Percentiles rank a stretch among this genome's conserved stretches.
These are phyloP conservation scores for Thalassiosira mediterranea DNA, from an alignment of 352 stramenopile genomes.

Conservation along the genomic window DNA sequence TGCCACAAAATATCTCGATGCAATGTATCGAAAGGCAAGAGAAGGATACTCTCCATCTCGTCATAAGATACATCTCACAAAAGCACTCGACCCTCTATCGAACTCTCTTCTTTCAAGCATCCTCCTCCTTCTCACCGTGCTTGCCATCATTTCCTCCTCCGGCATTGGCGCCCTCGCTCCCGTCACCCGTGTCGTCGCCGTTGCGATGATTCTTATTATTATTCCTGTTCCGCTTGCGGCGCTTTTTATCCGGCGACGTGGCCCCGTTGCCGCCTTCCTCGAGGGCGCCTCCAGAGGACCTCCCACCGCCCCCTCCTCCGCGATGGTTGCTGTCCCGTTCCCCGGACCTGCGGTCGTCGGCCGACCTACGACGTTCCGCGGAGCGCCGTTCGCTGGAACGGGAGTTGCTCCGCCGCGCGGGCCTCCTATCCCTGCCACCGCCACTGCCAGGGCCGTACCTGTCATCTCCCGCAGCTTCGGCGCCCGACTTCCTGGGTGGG, in stretches of 20 bases:
- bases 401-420: background rate
- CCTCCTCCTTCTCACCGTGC: too few species aligned
- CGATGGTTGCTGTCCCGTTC: background rate
- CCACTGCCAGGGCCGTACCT: background rate
- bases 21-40: too few species aligned
- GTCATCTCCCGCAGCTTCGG: background rate
- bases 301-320: background rate
- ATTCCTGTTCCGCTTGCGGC: conserved; percentile 2
- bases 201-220: background rate
- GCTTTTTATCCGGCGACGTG: conserved; percentile 4
- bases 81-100: too few species aligned
- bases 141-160: too few species aligned
- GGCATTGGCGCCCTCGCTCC: too few species aligned
- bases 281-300: background rate
- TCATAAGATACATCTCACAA: too few species aligned
- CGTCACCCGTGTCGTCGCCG: background rate
- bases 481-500: background rate
- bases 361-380: background rate
- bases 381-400: background rate
- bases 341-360: background rate
- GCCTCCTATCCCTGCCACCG: background rate
- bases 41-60: too few species aligned
- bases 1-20: too few species aligned
- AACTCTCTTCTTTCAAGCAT: too few species aligned
- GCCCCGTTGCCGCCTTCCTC: background rate